A percentile compares a stretch with the other conserved stretches of the same genome.
These are phyloP conservation scores for Tulasnella sp. DNA, from an alignment of 768 basidiomycete species.

Conservation along the genomic window DNA sequence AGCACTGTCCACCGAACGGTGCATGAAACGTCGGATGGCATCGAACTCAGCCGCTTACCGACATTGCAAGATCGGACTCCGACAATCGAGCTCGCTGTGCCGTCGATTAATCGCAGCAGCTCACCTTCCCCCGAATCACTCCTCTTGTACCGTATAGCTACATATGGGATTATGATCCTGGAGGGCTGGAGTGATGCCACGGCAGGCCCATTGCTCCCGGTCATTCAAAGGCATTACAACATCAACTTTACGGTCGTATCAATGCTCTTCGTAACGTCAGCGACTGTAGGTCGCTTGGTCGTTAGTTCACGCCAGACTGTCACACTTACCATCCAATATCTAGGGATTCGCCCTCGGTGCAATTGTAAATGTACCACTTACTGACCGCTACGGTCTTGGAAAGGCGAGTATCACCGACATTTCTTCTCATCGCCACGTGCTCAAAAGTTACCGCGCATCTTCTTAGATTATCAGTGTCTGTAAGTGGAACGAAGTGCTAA, in stretches of 20 bases:
- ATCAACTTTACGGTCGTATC: slow-evolving; percentile 17
- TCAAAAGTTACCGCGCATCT: background rate
- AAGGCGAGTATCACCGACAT: background rate
- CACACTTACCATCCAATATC: background rate
- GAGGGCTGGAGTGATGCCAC: slow-evolving; percentile 22
- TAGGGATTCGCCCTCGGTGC: slow-evolving; percentile 16
- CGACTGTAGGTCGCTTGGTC: background rate
- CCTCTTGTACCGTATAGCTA: background rate
- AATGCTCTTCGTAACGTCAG: slow-evolving; percentile 23
- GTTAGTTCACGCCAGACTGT: background rate
- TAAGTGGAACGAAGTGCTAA: background rate
- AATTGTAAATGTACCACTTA: slow-evolving; percentile 16
- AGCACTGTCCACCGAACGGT: background rate
- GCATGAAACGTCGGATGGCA: slow-evolving; percentile 1
- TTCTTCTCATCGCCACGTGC: background rate
- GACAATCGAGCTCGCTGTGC: slow-evolving; percentile 2
- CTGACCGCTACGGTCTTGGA: slow-evolving; percentile 20
- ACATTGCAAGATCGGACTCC: background rate
- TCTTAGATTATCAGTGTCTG: slow-evolving; percentile 1
- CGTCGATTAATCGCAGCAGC: background rate
- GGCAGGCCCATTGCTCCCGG: slow-evolving; percentile 13
- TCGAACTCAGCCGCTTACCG: background rate
- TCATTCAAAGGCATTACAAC: slow-evolving; percentile 13
- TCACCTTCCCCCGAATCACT: background rate
- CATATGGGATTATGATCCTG: slow-evolving; percentile 2